Evolutionary conservation across 371 early-diverging fungal genomes (phyloP).

Genomic region (Massospora cicadina): DNA sequence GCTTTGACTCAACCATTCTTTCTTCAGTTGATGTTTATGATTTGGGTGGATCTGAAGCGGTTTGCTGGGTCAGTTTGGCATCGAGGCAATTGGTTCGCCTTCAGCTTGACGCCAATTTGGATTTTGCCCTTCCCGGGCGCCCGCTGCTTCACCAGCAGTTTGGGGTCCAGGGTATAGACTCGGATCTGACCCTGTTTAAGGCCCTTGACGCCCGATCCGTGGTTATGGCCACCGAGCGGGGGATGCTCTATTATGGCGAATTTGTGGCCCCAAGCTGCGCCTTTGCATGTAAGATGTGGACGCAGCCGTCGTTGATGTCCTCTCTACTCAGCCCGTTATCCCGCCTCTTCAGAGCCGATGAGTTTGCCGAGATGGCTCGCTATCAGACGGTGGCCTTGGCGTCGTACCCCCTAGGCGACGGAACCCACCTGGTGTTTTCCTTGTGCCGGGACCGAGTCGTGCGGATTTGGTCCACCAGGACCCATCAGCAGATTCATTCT

Average conservation of each 20-base stretch:
- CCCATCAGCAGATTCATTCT: neutral
- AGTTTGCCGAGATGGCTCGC: neutral
- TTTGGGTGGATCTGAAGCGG: neutral
- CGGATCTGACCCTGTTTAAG: neutral
- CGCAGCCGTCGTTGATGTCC: neutral
- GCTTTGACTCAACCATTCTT: neutral
- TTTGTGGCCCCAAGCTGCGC: neutral
- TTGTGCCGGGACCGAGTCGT: neutral
- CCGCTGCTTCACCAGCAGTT: neutral
- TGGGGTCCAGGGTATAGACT: neutral
- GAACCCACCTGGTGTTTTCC: neutral
- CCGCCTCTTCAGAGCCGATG: neutral
- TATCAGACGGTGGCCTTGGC: neutral
- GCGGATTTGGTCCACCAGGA: neutral
- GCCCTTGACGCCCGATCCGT: neutral
- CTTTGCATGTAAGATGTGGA: neutral
- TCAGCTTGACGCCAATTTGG: neutral
- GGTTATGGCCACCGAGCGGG: neutral
- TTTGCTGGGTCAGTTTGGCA: neutral
- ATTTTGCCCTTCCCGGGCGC: neutral
- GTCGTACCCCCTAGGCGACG: neutral
- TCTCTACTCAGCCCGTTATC: neutral
- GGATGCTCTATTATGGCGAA: neutral
- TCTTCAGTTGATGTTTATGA: neutral
- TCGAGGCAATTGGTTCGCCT: neutral